phyloP scores from a whole-genome alignment of 345 rosid genomes.

The Geranium brycei region DNA sequence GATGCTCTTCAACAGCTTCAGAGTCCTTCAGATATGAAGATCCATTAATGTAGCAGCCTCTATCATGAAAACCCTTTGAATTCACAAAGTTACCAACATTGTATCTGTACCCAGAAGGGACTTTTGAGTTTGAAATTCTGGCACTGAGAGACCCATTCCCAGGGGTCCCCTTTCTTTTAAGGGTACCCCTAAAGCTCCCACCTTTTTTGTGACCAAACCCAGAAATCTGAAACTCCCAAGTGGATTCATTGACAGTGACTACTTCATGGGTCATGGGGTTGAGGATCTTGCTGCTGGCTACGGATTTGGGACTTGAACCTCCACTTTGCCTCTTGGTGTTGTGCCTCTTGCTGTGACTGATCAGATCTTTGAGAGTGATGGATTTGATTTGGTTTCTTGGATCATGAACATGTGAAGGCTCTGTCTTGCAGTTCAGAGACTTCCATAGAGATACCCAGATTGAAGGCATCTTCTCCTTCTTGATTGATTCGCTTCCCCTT shows the following conservation, averaged over 20 bases:
- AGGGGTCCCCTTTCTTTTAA: slow-evolving; percentile 18
- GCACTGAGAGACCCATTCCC: slow-evolving; percentile 12
- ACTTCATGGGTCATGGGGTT: slow-evolving; percentile 28
- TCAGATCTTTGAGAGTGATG: slow-evolving; percentile 29
- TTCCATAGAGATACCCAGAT: slow-evolving; percentile 39
- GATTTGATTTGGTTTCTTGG: slow-evolving; percentile 18
- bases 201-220: slow-evolving; percentile 7
- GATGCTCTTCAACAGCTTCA: slow-evolving; percentile 41
- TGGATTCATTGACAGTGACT: slow-evolving; percentile 19
- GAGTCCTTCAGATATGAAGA: slow-evolving; percentile 20
- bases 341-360: slow-evolving; percentile 28
- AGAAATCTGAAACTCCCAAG: slow-evolving; percentile 24
- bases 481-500: not conserved
- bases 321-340: slow-evolving; percentile 9
- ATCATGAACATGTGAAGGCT: slow-evolving; percentile 19
- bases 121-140: no score
- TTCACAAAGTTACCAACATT: slow-evolving; percentile 7
- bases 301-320: slow-evolving; percentile 34
- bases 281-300: slow-evolving; percentile 21
- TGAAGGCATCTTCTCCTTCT: slow-evolving; percentile 19
- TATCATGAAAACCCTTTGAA: slow-evolving; percentile 6
- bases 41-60: not conserved
- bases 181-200: slow-evolving; percentile 10
- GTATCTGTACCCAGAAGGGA: slow-evolving; percentile 9
- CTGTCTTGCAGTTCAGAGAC: slow-evolving; percentile 30